phyloP scores from a whole-genome alignment of 805 yeast species.

The Tetrapisispora pingtungensis region DNA sequence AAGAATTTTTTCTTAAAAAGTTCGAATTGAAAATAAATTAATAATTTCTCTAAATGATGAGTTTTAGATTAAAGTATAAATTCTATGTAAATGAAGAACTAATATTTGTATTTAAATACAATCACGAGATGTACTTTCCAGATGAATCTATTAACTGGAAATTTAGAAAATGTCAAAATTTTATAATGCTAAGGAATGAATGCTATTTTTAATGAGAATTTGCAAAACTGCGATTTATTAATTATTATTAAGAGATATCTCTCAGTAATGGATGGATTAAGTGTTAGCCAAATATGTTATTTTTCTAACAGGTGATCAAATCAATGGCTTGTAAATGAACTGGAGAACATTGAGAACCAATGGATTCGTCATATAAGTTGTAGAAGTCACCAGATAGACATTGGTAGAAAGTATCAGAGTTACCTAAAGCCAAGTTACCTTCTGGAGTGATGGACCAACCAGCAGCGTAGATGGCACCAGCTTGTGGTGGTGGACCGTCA shows the following conservation, averaged over 20 bases:
- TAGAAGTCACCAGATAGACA: slow-evolving; percentile 57
- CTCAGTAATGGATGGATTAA: not conserved
- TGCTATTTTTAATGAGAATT: slow-evolving; percentile 1
- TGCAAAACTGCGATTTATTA: slow-evolving; percentile 1
- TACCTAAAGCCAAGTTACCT: slow-evolving; percentile 48
- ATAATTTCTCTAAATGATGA: not conserved
- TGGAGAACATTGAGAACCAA: slow-evolving; percentile 46
- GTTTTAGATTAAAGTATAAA: not conserved
- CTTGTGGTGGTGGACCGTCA: slow-evolving; percentile 67
- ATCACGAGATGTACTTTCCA: not conserved
- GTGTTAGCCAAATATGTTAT: not conserved
- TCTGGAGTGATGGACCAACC: slow-evolving; percentile 46
- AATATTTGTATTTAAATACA: not conserved
- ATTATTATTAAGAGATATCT: not conserved
- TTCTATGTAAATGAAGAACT: slow-evolving; percentile 1
- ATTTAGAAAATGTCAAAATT: not conserved
- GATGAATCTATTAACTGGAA: not conserved
- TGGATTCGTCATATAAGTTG: slow-evolving; percentile 49
- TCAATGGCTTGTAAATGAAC: slow-evolving; percentile 44
- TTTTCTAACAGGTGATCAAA: slow-evolving; percentile 30
- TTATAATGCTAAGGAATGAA: slow-evolving; percentile 3
- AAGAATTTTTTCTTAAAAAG: too few relatives aligned
- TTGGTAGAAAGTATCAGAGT: slow-evolving; percentile 45
- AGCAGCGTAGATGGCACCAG: slow-evolving; percentile 48
- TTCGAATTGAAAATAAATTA: too few relatives aligned